Percentiles rank a stretch among this genome's conserved stretches.
phyloP scores from a whole-genome alignment of 2,329 filamentous ascomycete genomes.

The Periconia macrospinosa region DNA sequence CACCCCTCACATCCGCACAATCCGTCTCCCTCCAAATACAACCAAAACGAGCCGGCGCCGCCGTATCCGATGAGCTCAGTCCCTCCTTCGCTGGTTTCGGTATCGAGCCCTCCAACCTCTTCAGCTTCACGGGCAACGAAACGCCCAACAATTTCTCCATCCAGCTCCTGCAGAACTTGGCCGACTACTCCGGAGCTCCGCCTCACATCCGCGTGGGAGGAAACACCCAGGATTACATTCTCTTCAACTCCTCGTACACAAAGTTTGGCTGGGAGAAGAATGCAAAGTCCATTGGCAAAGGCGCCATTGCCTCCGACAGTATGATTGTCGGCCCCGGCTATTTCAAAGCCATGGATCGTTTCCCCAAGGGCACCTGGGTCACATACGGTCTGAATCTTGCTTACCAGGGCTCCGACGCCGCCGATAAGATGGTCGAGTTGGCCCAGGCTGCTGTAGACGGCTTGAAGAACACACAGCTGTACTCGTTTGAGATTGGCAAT shows the following conservation, averaged over 20 bases:
- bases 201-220: constrained; percentile 55
- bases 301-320: constrained; percentile 46
- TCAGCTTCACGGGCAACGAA: constrained; percentile 52
- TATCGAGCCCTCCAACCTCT: constrained; percentile 57
- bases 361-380: constrained; percentile 54
- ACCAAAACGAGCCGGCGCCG: constrained; percentile 26
- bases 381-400: constrained; percentile 56
- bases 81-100: constrained; percentile 55
- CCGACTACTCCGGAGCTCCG: constrained; percentile 52
- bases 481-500: constrained; percentile 50
- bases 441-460: constrained; percentile 44
- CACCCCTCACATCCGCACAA: constrained; percentile 25
- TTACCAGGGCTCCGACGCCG: constrained; percentile 49
- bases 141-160: constrained; percentile 48
- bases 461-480: constrained; percentile 43
- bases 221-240: constrained; percentile 56
- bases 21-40: constrained; percentile 36
- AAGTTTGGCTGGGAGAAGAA: constrained; percentile 45
- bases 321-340: constrained; percentile 53
- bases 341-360: constrained; percentile 52
- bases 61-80: constrained; percentile 41
- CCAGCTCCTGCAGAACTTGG: constrained; percentile 54
- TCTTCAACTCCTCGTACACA: constrained; percentile 44
- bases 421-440: constrained; percentile 46
- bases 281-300: constrained; percentile 42